Conservation (phyloP, 2,329 filamentous ascomycete genomes). For the Stagonosporopsis cucurbitacearum region DNA sequence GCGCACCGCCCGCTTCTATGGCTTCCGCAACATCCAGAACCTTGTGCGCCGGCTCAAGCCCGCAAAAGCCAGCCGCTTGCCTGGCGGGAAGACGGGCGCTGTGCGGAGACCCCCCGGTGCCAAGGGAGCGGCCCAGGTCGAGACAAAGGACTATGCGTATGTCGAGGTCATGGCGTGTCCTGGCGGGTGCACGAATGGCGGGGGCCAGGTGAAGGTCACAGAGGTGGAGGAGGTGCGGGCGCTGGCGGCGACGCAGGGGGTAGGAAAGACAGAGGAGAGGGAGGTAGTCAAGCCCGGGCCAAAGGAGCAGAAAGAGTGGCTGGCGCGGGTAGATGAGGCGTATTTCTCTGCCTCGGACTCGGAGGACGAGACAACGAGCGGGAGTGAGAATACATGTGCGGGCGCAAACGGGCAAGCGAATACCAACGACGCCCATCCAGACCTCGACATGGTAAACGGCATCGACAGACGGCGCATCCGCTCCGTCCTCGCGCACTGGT, state of each 20-base stretch:
- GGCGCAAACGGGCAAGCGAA: slow-evolving; percentile 1
- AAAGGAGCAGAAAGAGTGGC: slow-evolving; percentile 80
- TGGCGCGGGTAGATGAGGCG: slow-evolving; percentile 65
- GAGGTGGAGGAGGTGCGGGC: slow-evolving; percentile 65
- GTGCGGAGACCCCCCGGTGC: slow-evolving; percentile 71
- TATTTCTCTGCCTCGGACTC: slow-evolving; percentile 77
- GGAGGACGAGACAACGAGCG: slow-evolving; percentile 44
- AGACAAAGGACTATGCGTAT: slow-evolving; percentile 79
- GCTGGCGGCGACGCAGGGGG: slow-evolving; percentile 34
- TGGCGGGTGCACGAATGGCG: slow-evolving; percentile 97
- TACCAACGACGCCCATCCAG: slow-evolving; percentile 8
- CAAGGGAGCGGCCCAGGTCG: slow-evolving; percentile 62
- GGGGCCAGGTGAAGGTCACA: slow-evolving; percentile 90
- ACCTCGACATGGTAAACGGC: slow-evolving; percentile 59
- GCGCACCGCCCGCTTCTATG: slow-evolving; percentile 80
- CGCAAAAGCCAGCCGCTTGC: slow-evolving; percentile 66
- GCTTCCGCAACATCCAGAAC: slow-evolving; percentile 98
- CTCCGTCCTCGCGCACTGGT: slow-evolving; percentile 78
- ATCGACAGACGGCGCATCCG: slow-evolving; percentile 72
- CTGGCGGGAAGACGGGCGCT: slow-evolving; percentile 42
- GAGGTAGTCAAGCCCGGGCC: slow-evolving; percentile 64
- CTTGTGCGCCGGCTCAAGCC: slow-evolving; percentile 92
- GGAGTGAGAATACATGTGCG: no score
- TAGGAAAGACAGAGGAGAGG: slow-evolving; percentile 17
- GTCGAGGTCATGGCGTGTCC: slow-evolving; percentile 99